phyloP scores from a whole-genome alignment of 1,139 yeast species.

The Diutina neorugosa region DNA sequence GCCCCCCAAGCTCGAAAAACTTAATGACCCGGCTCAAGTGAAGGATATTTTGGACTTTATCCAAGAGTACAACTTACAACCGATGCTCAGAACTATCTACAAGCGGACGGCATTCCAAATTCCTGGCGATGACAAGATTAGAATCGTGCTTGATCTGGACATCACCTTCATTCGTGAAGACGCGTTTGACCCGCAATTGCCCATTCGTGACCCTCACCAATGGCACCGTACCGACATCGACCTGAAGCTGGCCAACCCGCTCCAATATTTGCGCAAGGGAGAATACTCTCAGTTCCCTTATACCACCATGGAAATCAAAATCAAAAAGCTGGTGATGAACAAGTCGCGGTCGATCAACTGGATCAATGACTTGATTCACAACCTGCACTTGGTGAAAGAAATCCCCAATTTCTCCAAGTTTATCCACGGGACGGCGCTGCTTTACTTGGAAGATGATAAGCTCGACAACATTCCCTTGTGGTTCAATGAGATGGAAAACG shows the following conservation, averaged over 20 bases:
- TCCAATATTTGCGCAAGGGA: slow-evolving; percentile 68
- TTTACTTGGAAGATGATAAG: slow-evolving; percentile 83
- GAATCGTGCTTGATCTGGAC: slow-evolving; percentile 84
- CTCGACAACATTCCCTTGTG: slow-evolving; percentile 87
- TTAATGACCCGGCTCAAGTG: slow-evolving; percentile 30
- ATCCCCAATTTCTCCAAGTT: slow-evolving; percentile 86
- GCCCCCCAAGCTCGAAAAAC: slow-evolving; percentile 21
- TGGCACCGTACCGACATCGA: slow-evolving; percentile 96
- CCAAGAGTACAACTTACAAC: slow-evolving; percentile 57
- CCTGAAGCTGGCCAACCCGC: slow-evolving; percentile 56
- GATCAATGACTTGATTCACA: slow-evolving; percentile 77
- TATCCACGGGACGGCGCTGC: slow-evolving; percentile 79
- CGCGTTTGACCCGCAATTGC: slow-evolving; percentile 69
- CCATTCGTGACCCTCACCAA: slow-evolving; percentile 74
- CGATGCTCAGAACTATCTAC: slow-evolving; percentile 75
- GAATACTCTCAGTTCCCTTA: slow-evolving; percentile 83
- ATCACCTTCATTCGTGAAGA: slow-evolving; percentile 84
- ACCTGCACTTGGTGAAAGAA: slow-evolving; percentile 70
- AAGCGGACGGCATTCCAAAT: slow-evolving; percentile 95
- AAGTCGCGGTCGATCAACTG: slow-evolving; percentile 43
- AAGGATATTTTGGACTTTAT: slow-evolving; percentile 54
- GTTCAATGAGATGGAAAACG: slow-evolving; percentile 81
- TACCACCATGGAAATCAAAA: slow-evolving; percentile 81
- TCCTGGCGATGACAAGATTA: slow-evolving; percentile 89
- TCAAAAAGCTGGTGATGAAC: slow-evolving; percentile 38